Conservation (phyloP, 371 early-diverging fungal genomes). For the Catenaria anguillulae region DNA sequence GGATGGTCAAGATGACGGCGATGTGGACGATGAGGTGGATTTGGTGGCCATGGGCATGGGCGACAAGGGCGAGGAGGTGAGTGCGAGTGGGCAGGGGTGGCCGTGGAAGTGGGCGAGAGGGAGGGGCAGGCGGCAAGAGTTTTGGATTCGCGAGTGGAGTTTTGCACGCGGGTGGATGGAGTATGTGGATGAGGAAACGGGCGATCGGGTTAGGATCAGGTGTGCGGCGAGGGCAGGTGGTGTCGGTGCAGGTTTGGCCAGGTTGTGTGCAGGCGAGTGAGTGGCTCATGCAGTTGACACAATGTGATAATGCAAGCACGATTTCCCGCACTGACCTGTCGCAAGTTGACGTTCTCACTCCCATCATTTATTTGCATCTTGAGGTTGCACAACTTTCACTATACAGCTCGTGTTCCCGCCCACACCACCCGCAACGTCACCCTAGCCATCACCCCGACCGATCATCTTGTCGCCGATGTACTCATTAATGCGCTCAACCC, state of each 20-base stretch:
- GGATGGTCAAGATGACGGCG: neutral
- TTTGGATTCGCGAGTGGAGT: neutral
- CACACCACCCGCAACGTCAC: too few relatives aligned
- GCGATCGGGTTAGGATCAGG: neutral
- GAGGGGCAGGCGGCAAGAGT: neutral
- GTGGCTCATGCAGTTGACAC: too few relatives aligned
- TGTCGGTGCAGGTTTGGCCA: neutral
- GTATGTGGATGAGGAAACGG: neutral
- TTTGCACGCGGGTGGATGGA: neutral
- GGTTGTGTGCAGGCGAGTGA: neutral
- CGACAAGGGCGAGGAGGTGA: neutral
- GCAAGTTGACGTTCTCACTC: too few relatives aligned
- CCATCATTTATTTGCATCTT: too few relatives aligned
- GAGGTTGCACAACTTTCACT: too few relatives aligned
- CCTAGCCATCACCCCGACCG: too few relatives aligned
- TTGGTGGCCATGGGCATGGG: neutral
- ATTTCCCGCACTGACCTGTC: too few relatives aligned
- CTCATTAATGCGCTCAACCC: too few relatives aligned
- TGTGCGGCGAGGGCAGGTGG: neutral
- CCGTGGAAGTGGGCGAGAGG: neutral
- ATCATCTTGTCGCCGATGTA: too few relatives aligned
- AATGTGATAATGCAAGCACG: too few relatives aligned
- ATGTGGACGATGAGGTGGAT: neutral
- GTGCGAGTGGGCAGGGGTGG: neutral
- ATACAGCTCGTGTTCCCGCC: too few relatives aligned